A percentile compares a stretch with the other conserved stretches of the same genome.
Evolutionary conservation across 2,329 filamentous ascomycete species (phyloP).

Genomic region (Huntiella decipiens): DNA sequence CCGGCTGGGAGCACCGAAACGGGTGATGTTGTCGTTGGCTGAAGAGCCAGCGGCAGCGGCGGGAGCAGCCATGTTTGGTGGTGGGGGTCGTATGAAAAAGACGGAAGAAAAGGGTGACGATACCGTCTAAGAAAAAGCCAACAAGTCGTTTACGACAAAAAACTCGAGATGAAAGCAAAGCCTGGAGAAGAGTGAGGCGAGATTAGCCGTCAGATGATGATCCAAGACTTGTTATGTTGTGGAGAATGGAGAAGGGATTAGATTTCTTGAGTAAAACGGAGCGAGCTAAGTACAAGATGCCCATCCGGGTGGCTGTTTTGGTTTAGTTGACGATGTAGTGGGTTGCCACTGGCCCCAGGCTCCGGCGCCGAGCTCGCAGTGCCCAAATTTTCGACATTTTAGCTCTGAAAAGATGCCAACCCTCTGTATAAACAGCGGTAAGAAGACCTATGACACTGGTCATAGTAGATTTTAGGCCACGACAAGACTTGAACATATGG

Average conservation of each 20-base stretch:
- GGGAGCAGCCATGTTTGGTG: conserved; percentile 18
- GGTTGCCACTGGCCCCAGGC: too few species aligned
- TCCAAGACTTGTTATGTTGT: neutral
- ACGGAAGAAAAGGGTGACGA: conserved; percentile 2
- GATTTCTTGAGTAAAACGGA: too few species aligned
- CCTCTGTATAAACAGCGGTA: neutral
- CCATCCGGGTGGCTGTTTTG: too few species aligned
- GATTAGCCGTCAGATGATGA: neutral
- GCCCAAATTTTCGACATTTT: neutral
- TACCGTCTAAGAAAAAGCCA: neutral
- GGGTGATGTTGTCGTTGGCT: conserved; percentile 97
- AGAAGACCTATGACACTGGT: too few species aligned
- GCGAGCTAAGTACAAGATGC: too few species aligned
- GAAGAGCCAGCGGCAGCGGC: conserved; percentile 37
- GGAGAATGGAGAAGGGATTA: too few species aligned
- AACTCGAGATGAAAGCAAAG: conserved; percentile 4
- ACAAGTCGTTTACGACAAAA: neutral
- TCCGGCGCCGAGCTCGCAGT: conserved; percentile 4
- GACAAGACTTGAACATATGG: too few species aligned
- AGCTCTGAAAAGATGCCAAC: neutral
- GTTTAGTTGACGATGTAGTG: too few species aligned
- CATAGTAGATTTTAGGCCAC: too few species aligned
- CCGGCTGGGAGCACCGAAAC: conserved; percentile 83
- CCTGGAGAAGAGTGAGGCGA: neutral
- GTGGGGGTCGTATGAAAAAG: conserved; percentile 13